Conservation (phyloP, 164 flowering plant genomes). For the Echeveria elegans region DNA sequence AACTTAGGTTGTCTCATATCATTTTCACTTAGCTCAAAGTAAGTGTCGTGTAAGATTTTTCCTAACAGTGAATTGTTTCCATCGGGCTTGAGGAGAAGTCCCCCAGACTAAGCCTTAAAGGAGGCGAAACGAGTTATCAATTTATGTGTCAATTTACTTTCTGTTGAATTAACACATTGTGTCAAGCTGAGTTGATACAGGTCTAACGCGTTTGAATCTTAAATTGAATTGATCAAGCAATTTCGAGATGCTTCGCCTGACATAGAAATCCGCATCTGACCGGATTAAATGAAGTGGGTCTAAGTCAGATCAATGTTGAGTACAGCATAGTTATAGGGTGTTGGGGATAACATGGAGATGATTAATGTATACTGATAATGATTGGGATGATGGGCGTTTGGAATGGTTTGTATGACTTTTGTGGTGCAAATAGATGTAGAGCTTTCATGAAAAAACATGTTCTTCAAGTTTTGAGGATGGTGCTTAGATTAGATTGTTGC, state of each 20-base stretch:
- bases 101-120: too few relatives aligned
- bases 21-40: too few relatives aligned
- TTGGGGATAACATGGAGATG: slow-evolving; percentile 8
- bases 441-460: neutral
- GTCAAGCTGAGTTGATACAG: too few relatives aligned
- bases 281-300: neutral
- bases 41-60: too few relatives aligned
- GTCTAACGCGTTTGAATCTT: too few relatives aligned
- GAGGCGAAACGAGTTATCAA: too few relatives aligned
- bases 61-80: too few relatives aligned
- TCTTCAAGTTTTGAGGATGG: neutral
- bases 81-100: too few relatives aligned
- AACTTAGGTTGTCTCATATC: too few relatives aligned
- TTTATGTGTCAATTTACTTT: too few relatives aligned
- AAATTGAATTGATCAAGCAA: neutral
- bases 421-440: neutral
- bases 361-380: slow-evolving; percentile 3
- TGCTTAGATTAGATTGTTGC: neutral
- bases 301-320: neutral
- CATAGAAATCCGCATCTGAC: neutral
- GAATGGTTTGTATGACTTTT: neutral
- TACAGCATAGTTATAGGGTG: neutral
- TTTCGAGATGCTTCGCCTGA: neutral
- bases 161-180: too few relatives aligned
- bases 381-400: slow-evolving; percentile 10